A percentile compares a stretch with the other conserved stretches of the same genome.
These are phyloP conservation scores for Rhynchospora breviuscula DNA, from an alignment of 176 grass and related monocot genomes.

Conservation along the genomic window DNA sequence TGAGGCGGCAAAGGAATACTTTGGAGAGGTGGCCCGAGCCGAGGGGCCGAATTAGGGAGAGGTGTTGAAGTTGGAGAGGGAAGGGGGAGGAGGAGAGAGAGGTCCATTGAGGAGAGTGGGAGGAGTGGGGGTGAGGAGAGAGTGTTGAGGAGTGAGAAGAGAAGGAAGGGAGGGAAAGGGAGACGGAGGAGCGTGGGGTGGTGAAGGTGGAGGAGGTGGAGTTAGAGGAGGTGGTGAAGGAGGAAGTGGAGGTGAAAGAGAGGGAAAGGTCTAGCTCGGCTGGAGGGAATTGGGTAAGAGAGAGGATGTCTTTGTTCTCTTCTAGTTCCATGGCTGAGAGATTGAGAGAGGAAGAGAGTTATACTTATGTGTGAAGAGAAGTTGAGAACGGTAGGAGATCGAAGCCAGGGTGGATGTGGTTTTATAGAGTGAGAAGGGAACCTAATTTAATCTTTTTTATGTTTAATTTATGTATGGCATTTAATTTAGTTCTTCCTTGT, in stretches of 20 bases:
- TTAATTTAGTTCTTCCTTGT: conserved; percentile 2
- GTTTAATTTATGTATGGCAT: neutral
- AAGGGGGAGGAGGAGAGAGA: conserved; percentile 43
- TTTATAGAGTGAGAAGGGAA: conserved; percentile 22
- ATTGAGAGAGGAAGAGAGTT: neutral
- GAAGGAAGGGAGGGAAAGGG: conserved; percentile 60
- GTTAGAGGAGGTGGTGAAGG: conserved; percentile 44
- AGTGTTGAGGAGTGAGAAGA: conserved; percentile 60
- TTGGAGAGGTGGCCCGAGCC: conserved; percentile 80
- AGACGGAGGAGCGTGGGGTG: conserved; percentile 67
- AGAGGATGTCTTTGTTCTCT: conserved; percentile 22
- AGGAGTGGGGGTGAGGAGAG: conserved; percentile 54
- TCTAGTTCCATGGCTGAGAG: conserved; percentile 11
- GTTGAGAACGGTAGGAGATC: neutral
- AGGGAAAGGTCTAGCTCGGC: conserved; percentile 19
- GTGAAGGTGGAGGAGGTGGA: conserved; percentile 66
- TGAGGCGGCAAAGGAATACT: conserved; percentile 83
- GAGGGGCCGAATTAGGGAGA: conserved; percentile 68
- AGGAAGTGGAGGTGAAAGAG: conserved; percentile 73
- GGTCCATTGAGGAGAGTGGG: conserved; percentile 51
- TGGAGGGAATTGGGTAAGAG: conserved; percentile 7
- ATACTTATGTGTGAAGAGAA: neutral
- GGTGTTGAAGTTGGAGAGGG: conserved; percentile 63
- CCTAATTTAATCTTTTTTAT: neutral
- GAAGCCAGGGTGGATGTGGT: conserved; percentile 2